These are phyloP conservation scores for Kluyveromyces lactis DNA, from an alignment of 805 yeast genomes.

Conservation along the genomic window DNA sequence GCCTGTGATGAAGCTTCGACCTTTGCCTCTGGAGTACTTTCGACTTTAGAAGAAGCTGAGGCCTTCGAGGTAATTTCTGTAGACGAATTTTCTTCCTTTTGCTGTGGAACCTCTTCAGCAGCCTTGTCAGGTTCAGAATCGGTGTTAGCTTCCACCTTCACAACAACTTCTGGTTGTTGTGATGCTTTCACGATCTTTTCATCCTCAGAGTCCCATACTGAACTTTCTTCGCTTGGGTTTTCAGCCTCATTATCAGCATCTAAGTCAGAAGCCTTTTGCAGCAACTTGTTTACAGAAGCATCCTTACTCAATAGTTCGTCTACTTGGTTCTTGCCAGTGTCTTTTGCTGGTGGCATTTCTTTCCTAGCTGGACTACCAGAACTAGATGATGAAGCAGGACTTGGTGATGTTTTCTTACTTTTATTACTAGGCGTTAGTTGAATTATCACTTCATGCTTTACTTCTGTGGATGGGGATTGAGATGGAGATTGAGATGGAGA, in stretches of 20 bases:
- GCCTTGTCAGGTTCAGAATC: neutral
- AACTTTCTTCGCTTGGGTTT: constrained; percentile 27
- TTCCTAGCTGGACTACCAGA: neutral
- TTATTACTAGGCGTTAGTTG: neutral
- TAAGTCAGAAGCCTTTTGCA: constrained; percentile 23
- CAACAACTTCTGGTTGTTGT: neutral
- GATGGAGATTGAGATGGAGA: neutral
- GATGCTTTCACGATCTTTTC: constrained; percentile 9
- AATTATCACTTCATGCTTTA: neutral
- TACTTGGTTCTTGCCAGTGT: constrained; percentile 7
- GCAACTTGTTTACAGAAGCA: constrained; percentile 21
- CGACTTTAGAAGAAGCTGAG: neutral
- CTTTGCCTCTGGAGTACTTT: neutral
- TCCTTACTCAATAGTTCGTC: constrained; percentile 20
- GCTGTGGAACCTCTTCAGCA: neutral
- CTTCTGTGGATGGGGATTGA: neutral
- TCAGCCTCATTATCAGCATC: constrained; percentile 27
- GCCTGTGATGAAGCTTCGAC: neutral
- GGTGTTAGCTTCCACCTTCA: neutral
- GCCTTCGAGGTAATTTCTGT: neutral
- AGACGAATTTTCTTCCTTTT: neutral
- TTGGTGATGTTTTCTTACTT: neutral
- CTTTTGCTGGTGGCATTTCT: constrained; percentile 3
- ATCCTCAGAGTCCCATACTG: constrained; percentile 29
- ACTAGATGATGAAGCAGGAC: neutral